These are phyloP conservation scores for Paragyromitra xinjiangensis DNA, from an alignment of 495 filamentous ascomycete genomes.

Conservation along the genomic window DNA sequence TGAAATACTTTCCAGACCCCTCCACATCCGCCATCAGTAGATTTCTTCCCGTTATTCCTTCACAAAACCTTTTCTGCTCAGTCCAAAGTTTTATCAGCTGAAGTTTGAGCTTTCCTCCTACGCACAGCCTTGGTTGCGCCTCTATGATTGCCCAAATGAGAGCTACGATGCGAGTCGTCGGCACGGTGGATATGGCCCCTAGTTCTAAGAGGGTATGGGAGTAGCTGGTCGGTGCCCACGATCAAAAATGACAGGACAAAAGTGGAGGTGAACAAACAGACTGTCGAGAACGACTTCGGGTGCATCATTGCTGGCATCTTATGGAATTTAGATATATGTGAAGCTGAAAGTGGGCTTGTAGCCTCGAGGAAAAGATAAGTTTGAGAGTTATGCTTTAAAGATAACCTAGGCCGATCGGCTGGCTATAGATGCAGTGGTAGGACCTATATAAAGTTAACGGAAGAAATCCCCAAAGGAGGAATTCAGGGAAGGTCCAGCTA, in stretches of 20 bases:
- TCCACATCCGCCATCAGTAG: not conserved
- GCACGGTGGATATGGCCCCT: conserved; percentile 9
- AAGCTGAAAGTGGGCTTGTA: not conserved
- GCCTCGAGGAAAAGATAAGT: not conserved
- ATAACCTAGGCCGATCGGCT: not conserved
- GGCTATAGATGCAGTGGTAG: not conserved
- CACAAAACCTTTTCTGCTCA: not conserved
- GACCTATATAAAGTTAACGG: not conserved
- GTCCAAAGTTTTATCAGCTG: not conserved
- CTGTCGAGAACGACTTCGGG: conserved; percentile 31
- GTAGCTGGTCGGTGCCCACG: conserved; percentile 6
- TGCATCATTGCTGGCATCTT: conserved; percentile 37
- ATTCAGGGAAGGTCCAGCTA: not conserved
- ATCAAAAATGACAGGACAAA: conserved; percentile 30
- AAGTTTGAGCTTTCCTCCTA: not conserved
- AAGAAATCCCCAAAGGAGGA: not conserved
- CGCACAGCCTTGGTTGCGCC: not conserved
- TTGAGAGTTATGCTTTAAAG: not conserved
- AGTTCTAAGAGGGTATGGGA: conserved; percentile 8
- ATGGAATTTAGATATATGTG: not conserved
- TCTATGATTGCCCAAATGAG: not conserved
- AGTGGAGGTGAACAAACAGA: conserved; percentile 30
- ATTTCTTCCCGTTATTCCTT: not conserved
- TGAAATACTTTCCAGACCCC: not conserved
- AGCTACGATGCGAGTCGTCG: conserved; percentile 11